Evolutionary conservation across 2,329 filamentous ascomycete genomes (phyloP), one percentile per base, ranked within the genome.

Genomic region (Penicillium olsonii): DNA sequence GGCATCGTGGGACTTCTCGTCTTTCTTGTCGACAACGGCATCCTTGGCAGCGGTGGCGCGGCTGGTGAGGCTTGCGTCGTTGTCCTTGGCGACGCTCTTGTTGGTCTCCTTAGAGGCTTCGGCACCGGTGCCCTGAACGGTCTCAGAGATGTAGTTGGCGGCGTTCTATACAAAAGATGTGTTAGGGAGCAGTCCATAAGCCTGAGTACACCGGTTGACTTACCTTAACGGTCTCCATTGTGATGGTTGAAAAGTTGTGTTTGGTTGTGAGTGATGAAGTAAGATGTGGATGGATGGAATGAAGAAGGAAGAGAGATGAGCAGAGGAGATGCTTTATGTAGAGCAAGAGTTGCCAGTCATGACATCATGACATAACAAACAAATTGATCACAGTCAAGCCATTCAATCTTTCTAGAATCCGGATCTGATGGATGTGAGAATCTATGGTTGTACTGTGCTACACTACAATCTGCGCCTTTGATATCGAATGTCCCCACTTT

Each of bases 71-170:
- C 60, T 54, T 52, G 75, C 75, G 65, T 83, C 72, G 68, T 61
- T 69, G 65, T 84, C 82, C 78, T 87, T 86, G 71, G 84, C 84
- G 59, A 83, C 78, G 58, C 80, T 66, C 81, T 87, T 86, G 81
- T 87, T 87, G 75, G 76, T 75, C 75, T 87, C 83, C 81, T 87
- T 87, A 73, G 77, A 81, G 54, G 79, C 74, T 57, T 78, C 76
- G 52, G 74, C 74, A 56, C 75, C 66, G 53, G 75, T 76, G 70
- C 84, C 74, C 76, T 85, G 78, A 67, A 83, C 72, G 64, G 76
- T 74, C 77, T 86, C 84, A 59, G 81, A 74, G 72, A 86, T 82
- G 80, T 86, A 86, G 80, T 85, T 85, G 74, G 75, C 82, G 65
- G 78, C 79, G 74, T 85, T 82, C 76, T 56, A 10, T 5, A 2